A percentile compares a stretch with the other conserved stretches of the same genome.
Evolutionary conservation across 2,329 filamentous ascomycete genomes (phyloP).

Genomic region (Aspergillus aculeatinus): DNA sequence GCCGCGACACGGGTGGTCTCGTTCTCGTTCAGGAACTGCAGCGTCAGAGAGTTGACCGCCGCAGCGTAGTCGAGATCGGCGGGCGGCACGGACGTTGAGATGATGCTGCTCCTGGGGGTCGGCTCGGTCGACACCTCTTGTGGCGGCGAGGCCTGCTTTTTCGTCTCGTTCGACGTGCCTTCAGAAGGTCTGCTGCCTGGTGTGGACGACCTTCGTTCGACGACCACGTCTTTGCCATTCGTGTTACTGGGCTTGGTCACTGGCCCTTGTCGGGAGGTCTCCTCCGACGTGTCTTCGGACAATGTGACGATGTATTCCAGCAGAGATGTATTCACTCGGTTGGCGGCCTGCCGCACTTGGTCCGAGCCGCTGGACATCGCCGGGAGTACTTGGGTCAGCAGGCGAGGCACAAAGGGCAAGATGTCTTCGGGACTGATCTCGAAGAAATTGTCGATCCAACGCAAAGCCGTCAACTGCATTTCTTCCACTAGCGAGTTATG

Average conservation of each 20-base stretch:
- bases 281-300: slow-evolving; percentile 64
- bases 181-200: slow-evolving; percentile 33
- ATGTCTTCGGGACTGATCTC: slow-evolving; percentile 98
- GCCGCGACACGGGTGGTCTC: slow-evolving; percentile 93
- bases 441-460: slow-evolving; percentile 95
- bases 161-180: slow-evolving; percentile 27
- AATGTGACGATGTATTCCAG: slow-evolving; percentile 94
- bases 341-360: slow-evolving; percentile 81
- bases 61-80: slow-evolving; percentile 90
- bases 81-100: slow-evolving; percentile 48
- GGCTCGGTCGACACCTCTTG: slow-evolving; percentile 33
- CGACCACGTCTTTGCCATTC: slow-evolving; percentile 37
- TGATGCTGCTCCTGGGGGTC: slow-evolving; percentile 48
- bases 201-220: slow-evolving; percentile 46
- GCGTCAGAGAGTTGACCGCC: slow-evolving; percentile 86
- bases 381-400: slow-evolving; percentile 87
- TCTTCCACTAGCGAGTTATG: slow-evolving; percentile 67
- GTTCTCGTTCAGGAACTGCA: slow-evolving; percentile 94
- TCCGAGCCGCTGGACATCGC: slow-evolving; percentile 92
- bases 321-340: slow-evolving; percentile 82
- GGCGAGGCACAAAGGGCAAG: slow-evolving; percentile 86
- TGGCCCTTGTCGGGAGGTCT: slow-evolving; percentile 30
- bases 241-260: slow-evolving; percentile 45
- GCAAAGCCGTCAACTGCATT: slow-evolving; percentile 82
- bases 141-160: slow-evolving; percentile 30